A percentile compares a stretch with the other conserved stretches of the same genome.
Evolutionary conservation across 176 grass and related monocot genomes (phyloP).

Genomic region (Coix lacrymajobi): DNA sequence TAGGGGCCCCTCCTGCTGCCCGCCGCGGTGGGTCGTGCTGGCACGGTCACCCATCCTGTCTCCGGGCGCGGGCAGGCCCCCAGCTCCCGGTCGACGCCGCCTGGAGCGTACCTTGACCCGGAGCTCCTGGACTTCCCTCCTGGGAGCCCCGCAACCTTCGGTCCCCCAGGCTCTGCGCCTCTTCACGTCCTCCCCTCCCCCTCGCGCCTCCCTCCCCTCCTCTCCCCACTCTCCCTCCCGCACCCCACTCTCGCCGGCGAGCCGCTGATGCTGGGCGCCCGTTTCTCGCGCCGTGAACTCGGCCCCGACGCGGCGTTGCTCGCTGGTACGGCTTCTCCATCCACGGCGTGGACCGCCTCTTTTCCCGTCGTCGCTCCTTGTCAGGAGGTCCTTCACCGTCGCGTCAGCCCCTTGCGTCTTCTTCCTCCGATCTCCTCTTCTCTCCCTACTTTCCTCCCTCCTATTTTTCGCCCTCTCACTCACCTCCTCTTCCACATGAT

Average conservation of each 20-base stretch:
- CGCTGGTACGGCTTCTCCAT: conserved; percentile 80
- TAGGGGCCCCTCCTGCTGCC: too few relatives aligned
- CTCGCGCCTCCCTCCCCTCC: conserved; percentile 16
- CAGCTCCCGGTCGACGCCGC: too few relatives aligned
- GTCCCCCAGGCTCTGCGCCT: conserved; percentile 62
- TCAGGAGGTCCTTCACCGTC: conserved; percentile 88
- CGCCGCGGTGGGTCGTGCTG: too few relatives aligned
- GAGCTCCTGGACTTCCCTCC: conserved; percentile 90
- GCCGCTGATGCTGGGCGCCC: conserved; percentile 36
- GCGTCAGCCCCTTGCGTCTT: conserved; percentile 76
- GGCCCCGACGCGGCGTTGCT: conserved; percentile 34
- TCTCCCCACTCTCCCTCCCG: neutral
- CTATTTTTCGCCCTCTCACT: too few relatives aligned
- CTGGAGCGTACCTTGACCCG: conserved; percentile 67
- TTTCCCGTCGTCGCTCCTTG: conserved; percentile 63
- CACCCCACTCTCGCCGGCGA: conserved; percentile 62
- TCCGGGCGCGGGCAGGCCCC: too few relatives aligned
- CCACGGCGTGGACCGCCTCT: conserved; percentile 85
- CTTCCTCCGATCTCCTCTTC: conserved; percentile 53
- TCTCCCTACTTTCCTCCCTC: too few relatives aligned
- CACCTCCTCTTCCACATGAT: too few relatives aligned
- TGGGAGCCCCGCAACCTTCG: conserved; percentile 69
- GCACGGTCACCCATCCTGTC: too few relatives aligned
- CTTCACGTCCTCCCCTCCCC: conserved; percentile 56
- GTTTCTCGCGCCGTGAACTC: neutral